Base-by-base conservation (phyloP, 768 basidiomycete genomes). In the Agaricus blazei region DNA sequence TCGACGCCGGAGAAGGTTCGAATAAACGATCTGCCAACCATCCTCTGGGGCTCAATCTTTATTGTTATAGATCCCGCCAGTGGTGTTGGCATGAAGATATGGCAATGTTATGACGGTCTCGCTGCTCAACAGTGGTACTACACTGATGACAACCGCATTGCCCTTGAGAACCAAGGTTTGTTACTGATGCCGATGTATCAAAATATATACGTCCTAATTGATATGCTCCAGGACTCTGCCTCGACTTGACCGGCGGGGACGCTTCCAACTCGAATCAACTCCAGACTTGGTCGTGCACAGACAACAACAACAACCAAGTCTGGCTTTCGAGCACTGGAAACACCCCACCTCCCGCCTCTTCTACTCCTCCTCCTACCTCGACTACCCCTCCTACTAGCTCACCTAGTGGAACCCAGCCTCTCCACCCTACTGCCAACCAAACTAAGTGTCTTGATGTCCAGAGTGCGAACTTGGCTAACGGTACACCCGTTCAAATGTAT, bases 121-220 rank as follows among this genome's bases (percentile, higher is more conserved):
- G 63, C 71, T 1, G 67, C 71, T 7, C 71, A 72, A 54, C 56
- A 65, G n/a, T 72, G 70, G 68, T 66, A 58, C 49, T 70, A 68
- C 41, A 68, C 65, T 0, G 58, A 59, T 19, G 65, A 70, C 49
- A 68, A 70, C 31, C 60, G 68, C 0, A 65, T 72, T 40, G 67
- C 67, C 5, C 52, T 72, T 5, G 57, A 64, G 27, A 54, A 60
- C 4, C 48, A 64, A 61, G 68, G 68, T 65, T 28, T n/a, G 63
- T 59, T 31, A 8, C n/a, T 40, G 19, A 19, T 19, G 19, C 23
- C 2, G 19, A 26, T 34, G 23, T 19, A 24, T 29, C 46, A 3
- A 12, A 29, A 5, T 23, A 24, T 3, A 24, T 19, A 19, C 19
- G 19, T 29, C 12, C 34, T 37, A 40, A 40, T 27, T 12, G 23